These are phyloP conservation scores for Microthyrium microscopicum DNA, from an alignment of 2,329 filamentous ascomycete species.

Conservation along the genomic window DNA sequence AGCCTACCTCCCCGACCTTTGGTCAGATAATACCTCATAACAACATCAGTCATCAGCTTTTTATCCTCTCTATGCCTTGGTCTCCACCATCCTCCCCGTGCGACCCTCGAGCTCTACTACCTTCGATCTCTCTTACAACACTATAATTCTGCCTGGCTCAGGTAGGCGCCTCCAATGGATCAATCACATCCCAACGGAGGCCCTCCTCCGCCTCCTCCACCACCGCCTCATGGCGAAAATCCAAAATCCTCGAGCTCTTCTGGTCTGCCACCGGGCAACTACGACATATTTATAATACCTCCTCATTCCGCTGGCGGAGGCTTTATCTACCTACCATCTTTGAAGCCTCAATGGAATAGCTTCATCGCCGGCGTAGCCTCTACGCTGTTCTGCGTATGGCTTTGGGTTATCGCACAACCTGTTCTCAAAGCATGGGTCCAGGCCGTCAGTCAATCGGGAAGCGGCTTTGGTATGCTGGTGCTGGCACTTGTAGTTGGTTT, in stretches of 20 bases:
- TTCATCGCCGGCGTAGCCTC: slow-evolving; percentile 75
- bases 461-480: slow-evolving; percentile 54
- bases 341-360: slow-evolving; percentile 74
- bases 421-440: slow-evolving; percentile 29
- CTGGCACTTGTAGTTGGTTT: slow-evolving; percentile 58
- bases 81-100: too few species aligned
- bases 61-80: too few species aligned
- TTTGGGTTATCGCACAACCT: slow-evolving; percentile 61
- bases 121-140: too few species aligned
- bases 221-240: slow-evolving; percentile 69
- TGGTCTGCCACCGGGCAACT: slow-evolving; percentile 72
- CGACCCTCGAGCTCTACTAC: too few species aligned
- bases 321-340: slow-evolving; percentile 84
- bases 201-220: slow-evolving; percentile 53
- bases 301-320: slow-evolving; percentile 78
- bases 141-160: too few species aligned
- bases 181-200: too few species aligned
- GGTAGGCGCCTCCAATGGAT: too few species aligned
- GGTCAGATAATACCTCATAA: too few species aligned
- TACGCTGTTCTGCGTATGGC: slow-evolving; percentile 52
- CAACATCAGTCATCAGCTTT: too few species aligned
- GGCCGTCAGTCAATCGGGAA: slow-evolving; percentile 23
- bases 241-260: slow-evolving; percentile 49
- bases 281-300: slow-evolving; percentile 94
- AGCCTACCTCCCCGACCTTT: too few species aligned